phyloP scores from a whole-genome alignment of 2,329 filamentous ascomycete species.

The Colletotrichum cereale region DNA sequence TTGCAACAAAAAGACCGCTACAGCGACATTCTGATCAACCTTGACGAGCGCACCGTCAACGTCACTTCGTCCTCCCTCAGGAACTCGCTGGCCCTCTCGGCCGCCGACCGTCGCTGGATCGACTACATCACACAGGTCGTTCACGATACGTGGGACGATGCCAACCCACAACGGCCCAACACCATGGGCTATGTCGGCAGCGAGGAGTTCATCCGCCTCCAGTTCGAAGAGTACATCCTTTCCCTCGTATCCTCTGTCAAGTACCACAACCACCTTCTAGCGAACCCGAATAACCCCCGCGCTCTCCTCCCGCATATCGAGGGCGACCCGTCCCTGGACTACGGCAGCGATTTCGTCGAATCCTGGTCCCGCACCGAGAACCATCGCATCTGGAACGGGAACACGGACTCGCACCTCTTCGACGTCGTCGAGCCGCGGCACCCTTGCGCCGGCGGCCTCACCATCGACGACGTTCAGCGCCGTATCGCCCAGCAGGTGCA shows the following conservation, averaged over 20 bases:
- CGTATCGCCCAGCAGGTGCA: conserved; percentile 92
- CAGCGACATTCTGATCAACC: conserved; percentile 95
- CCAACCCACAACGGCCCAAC: conserved; percentile 89
- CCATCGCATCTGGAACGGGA: conserved; percentile 85
- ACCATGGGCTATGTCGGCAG: conserved; percentile 95
- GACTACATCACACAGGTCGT: conserved; percentile 94
- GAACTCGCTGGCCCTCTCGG: conserved; percentile 80
- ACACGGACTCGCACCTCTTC: conserved; percentile 89
- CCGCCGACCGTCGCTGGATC: conserved; percentile 94
- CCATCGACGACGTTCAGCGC: conserved; percentile 93
- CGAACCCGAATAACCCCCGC: conserved; percentile 68
- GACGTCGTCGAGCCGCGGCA: conserved; percentile 94
- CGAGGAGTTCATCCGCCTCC: conserved; percentile 95
- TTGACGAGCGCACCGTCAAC: conserved; percentile 89
- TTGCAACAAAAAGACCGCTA: conserved; percentile 96
- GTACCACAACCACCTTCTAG: conserved; percentile 79
- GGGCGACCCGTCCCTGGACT: conserved; percentile 87
- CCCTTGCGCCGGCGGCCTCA: conserved; percentile 91
- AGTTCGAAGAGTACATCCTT: conserved; percentile 96
- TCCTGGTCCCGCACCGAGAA: conserved; percentile 91
- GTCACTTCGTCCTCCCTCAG: conserved; percentile 86
- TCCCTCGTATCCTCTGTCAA: conserved; percentile 90
- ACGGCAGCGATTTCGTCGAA: conserved; percentile 86
- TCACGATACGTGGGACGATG: conserved; percentile 96
- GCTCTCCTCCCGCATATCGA: conserved; percentile 76